Evolutionary conservation across 176 grass and related monocot genomes (phyloP).

Genomic region (Tillandsia fasciculata): DNA sequence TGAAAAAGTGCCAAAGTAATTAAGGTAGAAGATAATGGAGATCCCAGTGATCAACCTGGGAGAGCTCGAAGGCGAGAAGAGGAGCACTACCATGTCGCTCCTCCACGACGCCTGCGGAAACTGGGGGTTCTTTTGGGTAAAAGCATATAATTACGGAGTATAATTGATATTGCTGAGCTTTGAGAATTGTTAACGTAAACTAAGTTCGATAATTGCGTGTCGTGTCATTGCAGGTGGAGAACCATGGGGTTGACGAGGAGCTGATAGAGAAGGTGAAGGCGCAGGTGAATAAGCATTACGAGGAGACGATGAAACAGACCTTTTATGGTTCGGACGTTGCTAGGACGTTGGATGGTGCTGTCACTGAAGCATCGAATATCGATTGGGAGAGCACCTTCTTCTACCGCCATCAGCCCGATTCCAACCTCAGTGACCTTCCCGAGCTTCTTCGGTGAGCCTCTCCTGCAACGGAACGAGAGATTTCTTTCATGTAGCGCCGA

Average conservation of each 20-base stretch:
- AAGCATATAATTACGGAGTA: slow-evolving; percentile 17
- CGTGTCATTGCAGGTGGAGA: slow-evolving; percentile 34
- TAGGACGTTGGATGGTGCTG: slow-evolving; percentile 21
- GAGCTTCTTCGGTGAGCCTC: slow-evolving; percentile 33
- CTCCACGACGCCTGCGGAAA: slow-evolving; percentile 54
- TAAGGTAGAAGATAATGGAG: slow-evolving; percentile 26
- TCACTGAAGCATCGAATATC: slow-evolving; percentile 27
- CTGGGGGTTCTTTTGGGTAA: slow-evolving; percentile 69
- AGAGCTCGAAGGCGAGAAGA: slow-evolving; percentile 32
- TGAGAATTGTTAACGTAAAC: too few species aligned
- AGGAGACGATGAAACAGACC: slow-evolving; percentile 35
- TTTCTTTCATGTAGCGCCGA: too few species aligned
- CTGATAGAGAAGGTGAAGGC: slow-evolving; percentile 41
- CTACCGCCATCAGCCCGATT: slow-evolving; percentile 53
- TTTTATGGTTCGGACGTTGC: slow-evolving; percentile 42
- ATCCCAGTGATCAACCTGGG: slow-evolving; percentile 57
- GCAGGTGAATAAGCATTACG: slow-evolving; percentile 42
- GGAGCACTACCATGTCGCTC: slow-evolving; percentile 33
- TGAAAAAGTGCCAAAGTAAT: slow-evolving; percentile 12
- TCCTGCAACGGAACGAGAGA: neutral
- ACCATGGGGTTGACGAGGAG: slow-evolving; percentile 38
- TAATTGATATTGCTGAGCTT: neutral
- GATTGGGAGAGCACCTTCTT: slow-evolving; percentile 78
- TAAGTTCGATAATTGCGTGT: neutral
- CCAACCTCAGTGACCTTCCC: slow-evolving; percentile 43